Percentiles rank a stretch among this genome's conserved stretches.
phyloP scores from a whole-genome alignment of 2,329 filamentous ascomycete species.

The Xylariaceae sp. region DNA sequence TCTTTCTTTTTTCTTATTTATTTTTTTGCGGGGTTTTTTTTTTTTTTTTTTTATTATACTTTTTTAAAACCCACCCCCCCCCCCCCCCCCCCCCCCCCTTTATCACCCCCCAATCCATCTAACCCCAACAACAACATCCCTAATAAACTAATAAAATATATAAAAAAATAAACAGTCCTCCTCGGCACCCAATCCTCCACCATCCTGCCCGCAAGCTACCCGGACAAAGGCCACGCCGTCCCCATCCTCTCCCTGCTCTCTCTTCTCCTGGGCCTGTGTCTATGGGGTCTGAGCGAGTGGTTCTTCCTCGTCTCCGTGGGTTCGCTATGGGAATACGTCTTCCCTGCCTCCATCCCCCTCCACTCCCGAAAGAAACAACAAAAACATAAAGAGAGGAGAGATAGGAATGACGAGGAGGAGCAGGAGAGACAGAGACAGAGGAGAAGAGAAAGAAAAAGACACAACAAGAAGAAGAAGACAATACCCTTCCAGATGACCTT shows the following conservation, averaged over 20 bases:
- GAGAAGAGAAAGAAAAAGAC: slow-evolving; percentile 38
- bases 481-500: slow-evolving; percentile 80
- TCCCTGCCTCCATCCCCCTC: too few relatives aligned
- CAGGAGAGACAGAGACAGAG: too few relatives aligned
- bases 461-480: slow-evolving; percentile 49
- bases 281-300: slow-evolving; percentile 79
- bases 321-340: slow-evolving; percentile 66
- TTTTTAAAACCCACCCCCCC: background rate
- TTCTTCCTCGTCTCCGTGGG: slow-evolving; percentile 79
- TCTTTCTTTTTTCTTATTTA: too few relatives aligned
- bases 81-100: too few relatives aligned
- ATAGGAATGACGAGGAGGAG: too few relatives aligned
- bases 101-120: too few relatives aligned
- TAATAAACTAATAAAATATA: background rate
- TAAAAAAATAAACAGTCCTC: slow-evolving; percentile 29
- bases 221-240: slow-evolving; percentile 37
- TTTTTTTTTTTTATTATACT: background rate
- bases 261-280: slow-evolving; percentile 66
- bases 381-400: too few relatives aligned
- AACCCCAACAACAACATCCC: too few relatives aligned
- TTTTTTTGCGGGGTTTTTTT: too few relatives aligned
- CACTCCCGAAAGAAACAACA: too few relatives aligned
- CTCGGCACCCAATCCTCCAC: slow-evolving; percentile 39
- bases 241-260: slow-evolving; percentile 43
- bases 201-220: slow-evolving; percentile 40